Base-by-base conservation (phyloP, 805 yeast genomes). In the Cyberlindnera mycetangii region DNA sequence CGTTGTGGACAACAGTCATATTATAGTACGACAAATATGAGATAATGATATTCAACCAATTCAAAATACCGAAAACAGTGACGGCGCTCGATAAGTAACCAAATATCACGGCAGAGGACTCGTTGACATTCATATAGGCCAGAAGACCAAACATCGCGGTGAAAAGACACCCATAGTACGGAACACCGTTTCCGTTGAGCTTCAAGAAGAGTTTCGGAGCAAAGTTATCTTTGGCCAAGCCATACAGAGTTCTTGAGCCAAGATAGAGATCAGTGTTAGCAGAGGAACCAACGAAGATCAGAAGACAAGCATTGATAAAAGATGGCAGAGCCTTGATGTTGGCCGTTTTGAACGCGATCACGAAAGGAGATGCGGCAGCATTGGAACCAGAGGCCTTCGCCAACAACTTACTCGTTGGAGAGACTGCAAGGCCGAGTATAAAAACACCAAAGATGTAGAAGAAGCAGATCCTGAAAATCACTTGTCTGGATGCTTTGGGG, bases 311-410 rank as follows among this genome's bases (percentile, higher is more conserved):
- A 62, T 88, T 88, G 57, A 88, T 71, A 40, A 88, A 73, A 53
- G 82, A 83, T 22, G 89, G 89, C 49, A 87, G 68, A 0, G 78
- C 89, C 9, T 61, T 55, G 49, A 86, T 85, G 16, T 72, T 65
- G n/a, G 87, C 85, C 52, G 73, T 75, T 48, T 75, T 74, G 56
- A 87, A 81, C 36, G 95, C 95, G 56, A 85, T 80, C 40, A 85
- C 89, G 56, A 85, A 86, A 24, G 95, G 95, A 14, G 92, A 83
- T n/a, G 92, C 88, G 30, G 83, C 74, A 1, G 89, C 88, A 17
- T 17, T 6, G 24, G 69, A 68, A 2, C 75, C 64, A 12, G 65
- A 39, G 9, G 66, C 60, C 37, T 78, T 72, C 34, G 61, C 18
- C 46, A 83, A 68, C 22, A 63, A 50, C 25, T 73, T 70, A 56